Conservation (phyloP, 2,329 filamentous ascomycete species). For the Clonostachys solani region DNA sequence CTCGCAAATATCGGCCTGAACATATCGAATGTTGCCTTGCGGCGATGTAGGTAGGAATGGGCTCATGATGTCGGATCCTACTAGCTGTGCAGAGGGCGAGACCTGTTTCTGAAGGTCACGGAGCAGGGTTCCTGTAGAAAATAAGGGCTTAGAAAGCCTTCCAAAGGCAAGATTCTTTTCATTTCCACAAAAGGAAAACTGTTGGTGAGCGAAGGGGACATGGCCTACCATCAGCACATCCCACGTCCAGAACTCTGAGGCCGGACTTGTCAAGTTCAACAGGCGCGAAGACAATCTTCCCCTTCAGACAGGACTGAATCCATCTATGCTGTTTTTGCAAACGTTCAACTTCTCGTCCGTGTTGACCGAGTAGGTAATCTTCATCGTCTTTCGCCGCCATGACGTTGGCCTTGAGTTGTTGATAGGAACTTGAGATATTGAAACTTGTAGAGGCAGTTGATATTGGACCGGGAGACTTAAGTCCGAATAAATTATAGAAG, state of each 20-base stretch:
- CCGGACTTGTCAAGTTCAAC: constrained; percentile 4
- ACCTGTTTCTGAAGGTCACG: constrained; percentile 8
- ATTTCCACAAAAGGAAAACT: too few species aligned
- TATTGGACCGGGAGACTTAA: too few species aligned
- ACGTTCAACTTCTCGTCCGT: constrained; percentile 8
- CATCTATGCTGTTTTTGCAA: constrained; percentile 7
- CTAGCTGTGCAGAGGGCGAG: constrained; percentile 6
- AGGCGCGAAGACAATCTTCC: constrained; percentile 6
- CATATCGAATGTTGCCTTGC: constrained; percentile 6
- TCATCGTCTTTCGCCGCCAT: neutral
- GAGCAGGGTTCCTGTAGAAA: constrained; percentile 4
- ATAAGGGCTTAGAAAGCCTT: too few species aligned
- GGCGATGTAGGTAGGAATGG: constrained; percentile 4
- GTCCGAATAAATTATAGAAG: too few species aligned
- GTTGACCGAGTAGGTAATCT: constrained; percentile 2
- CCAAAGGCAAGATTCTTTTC: too few species aligned
- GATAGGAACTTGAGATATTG: too few species aligned
- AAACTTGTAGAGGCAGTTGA: too few species aligned
- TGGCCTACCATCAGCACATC: constrained; percentile 8
- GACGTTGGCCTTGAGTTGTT: too few species aligned
- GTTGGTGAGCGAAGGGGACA: neutral
- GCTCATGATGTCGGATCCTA: constrained; percentile 6
- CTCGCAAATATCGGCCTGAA: constrained; percentile 4
- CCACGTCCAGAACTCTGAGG: constrained; percentile 7
- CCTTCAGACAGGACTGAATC: constrained; percentile 5